Conservation (phyloP, 257 asterid species). For the Parsonsia alboflavescens region DNA sequence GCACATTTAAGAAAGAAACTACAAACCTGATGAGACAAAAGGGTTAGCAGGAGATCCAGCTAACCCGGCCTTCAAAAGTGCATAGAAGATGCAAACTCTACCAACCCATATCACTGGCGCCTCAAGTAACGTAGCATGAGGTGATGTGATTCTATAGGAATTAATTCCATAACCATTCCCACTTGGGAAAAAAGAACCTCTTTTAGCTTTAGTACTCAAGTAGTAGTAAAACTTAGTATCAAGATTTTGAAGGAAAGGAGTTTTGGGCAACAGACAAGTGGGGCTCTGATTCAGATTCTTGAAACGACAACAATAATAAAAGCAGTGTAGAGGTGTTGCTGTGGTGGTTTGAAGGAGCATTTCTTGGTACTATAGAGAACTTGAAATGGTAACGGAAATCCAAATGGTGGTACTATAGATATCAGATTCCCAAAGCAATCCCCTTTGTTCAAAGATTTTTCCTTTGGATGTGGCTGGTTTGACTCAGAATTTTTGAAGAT, state of each 20-base stretch:
- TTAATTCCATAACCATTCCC: conserved; percentile 8
- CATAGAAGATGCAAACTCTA: conserved; percentile 76
- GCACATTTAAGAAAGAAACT: not conserved
- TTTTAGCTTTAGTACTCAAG: conserved; percentile 30
- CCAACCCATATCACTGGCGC: conserved; percentile 90
- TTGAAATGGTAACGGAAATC: not conserved
- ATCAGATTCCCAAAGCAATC: not conserved
- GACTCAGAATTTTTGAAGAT: not conserved
- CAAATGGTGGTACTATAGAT: not conserved
- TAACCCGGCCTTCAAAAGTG: conserved; percentile 77
- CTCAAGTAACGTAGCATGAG: conserved; percentile 58
- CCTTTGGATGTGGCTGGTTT: conserved; percentile 6
- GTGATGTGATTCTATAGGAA: conserved; percentile 10
- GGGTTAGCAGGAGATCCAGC: conserved; percentile 95
- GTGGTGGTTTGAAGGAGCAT: conserved; percentile 52
- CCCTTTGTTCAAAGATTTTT: not conserved
- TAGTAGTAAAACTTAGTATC: conserved; percentile 31
- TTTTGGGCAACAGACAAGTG: conserved; percentile 32
- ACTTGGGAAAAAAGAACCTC: conserved; percentile 18
- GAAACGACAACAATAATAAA: conserved; percentile 19
- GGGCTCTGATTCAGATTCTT: conserved; percentile 32
- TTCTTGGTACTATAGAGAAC: conserved; percentile 9
- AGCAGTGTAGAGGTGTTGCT: conserved; percentile 5
- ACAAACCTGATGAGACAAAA: conserved; percentile 37
- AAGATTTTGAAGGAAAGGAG: conserved; percentile 52